Percentiles rank a stretch among this genome's conserved stretches.
phyloP scores from a whole-genome alignment of 108 stramenopile species.

The Chaetoceros muelleri region DNA sequence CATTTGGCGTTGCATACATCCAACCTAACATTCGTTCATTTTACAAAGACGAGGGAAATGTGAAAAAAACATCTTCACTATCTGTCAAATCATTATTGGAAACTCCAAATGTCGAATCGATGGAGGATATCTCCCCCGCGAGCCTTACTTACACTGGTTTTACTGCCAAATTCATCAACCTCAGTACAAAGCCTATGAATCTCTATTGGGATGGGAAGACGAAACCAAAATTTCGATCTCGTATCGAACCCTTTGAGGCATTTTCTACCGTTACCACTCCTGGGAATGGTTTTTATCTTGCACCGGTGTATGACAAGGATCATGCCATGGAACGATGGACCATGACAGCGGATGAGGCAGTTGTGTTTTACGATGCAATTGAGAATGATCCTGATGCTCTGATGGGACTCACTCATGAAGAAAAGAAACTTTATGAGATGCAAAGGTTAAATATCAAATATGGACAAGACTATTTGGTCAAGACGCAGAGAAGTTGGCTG shows the following conservation, averaged over 20 bases:
- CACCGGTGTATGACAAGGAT: slow-evolving; percentile 49
- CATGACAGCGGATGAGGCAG: slow-evolving; percentile 55
- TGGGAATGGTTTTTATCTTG: slow-evolving; percentile 62
- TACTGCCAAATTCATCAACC: slow-evolving; percentile 76
- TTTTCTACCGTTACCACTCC: slow-evolving; percentile 70
- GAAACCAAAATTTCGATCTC: slow-evolving; percentile 35
- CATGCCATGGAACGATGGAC: slow-evolving; percentile 52
- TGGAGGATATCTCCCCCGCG: slow-evolving; percentile 26
- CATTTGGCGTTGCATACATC: slow-evolving; percentile 1
- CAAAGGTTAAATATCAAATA: slow-evolving; percentile 46
- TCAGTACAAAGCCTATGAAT: slow-evolving; percentile 41
- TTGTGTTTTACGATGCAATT: slow-evolving; percentile 63
- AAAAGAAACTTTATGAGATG: slow-evolving; percentile 37
- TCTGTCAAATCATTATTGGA: slow-evolving; percentile 1
- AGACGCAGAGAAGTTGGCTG: slow-evolving; percentile 51
- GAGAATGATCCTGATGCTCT: slow-evolving; percentile 10
- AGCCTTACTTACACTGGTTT: slow-evolving; percentile 67
- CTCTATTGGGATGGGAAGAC: slow-evolving; percentile 71
- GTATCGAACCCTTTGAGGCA: slow-evolving; percentile 64
- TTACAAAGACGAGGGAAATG: not conserved
- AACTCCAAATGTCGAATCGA: slow-evolving; percentile 1
- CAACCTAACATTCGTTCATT: slow-evolving; percentile 1
- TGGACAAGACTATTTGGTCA: slow-evolving; percentile 53
- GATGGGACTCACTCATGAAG: slow-evolving; percentile 17
- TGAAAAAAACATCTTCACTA: slow-evolving; percentile 6